Conservation (phyloP, 768 basidiomycete genomes). For the Boletus rubropictus region DNA sequence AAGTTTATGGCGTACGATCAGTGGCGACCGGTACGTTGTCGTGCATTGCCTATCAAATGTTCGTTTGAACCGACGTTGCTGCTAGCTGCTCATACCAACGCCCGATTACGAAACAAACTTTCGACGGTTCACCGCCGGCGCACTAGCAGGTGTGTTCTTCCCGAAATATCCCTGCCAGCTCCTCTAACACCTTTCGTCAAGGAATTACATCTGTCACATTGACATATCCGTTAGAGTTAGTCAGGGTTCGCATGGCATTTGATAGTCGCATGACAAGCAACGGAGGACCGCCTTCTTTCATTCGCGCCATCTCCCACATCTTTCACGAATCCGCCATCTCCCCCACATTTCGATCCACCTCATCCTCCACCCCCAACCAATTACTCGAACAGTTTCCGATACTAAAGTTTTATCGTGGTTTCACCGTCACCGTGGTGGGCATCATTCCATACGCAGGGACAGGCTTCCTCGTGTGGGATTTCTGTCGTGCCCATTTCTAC, state of each 20-base stretch:
- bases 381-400: constrained; percentile 61
- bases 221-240: constrained; percentile 93
- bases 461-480: constrained; percentile 90
- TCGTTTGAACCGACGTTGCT: not conserved
- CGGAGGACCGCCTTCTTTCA: constrained; percentile 44
- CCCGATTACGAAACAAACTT: constrained; percentile 68
- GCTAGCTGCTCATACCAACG: constrained; percentile 81
- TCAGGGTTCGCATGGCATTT: constrained; percentile 94
- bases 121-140: constrained; percentile 80
- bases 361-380: constrained; percentile 21
- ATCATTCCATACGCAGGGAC: constrained; percentile 96
- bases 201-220: constrained; percentile 84
- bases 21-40: constrained; percentile 57
- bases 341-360: constrained; percentile 12
- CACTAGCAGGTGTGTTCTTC: constrained; percentile 64
- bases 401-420: constrained; percentile 96
- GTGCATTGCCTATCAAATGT: not conserved
- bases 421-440: constrained; percentile 83
- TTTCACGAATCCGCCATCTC: constrained; percentile 56
- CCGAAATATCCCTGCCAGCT: not conserved
- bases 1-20: constrained; percentile 97
- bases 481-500: constrained; percentile 54
- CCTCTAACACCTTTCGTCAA: constrained; percentile 17
- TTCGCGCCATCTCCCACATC: constrained; percentile 54
- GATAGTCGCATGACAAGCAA: constrained; percentile 24